Evolutionary conservation across 2,329 filamentous ascomycete species (phyloP).

Genomic region (Colletotrichum camelliae): DNA sequence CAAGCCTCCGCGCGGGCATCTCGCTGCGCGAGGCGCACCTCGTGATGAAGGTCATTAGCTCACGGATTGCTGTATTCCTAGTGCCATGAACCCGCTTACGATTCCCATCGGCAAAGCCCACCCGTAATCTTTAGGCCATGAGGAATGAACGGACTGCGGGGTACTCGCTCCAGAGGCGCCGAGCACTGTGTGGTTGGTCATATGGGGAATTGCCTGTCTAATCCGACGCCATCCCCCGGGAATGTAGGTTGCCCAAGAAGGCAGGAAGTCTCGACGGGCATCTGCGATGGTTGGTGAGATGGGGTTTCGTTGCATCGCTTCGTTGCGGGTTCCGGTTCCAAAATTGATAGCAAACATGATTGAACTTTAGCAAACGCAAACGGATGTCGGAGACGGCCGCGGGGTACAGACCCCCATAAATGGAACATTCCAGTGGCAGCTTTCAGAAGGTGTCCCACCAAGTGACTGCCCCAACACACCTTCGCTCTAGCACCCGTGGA

Average conservation of each 20-base stretch:
- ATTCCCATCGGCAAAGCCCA: slow-evolving; percentile 36
- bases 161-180: not conserved
- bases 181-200: not conserved
- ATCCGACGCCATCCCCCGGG: not conserved
- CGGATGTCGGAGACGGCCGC: slow-evolving; percentile 19
- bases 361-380: slow-evolving; percentile 6
- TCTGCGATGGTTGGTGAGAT: not conserved
- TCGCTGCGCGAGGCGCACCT: not conserved
- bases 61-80: slow-evolving; percentile 18
- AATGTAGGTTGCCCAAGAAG: not conserved
- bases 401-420: slow-evolving; percentile 8
- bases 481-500: not conserved
- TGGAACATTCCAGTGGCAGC: not conserved
- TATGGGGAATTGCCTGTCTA: not conserved
- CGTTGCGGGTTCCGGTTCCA: not conserved
- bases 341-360: slow-evolving; percentile 5
- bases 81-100: slow-evolving; percentile 46
- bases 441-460: not conserved
- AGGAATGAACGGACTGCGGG: slow-evolving; percentile 3
- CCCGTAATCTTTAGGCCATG: not conserved
- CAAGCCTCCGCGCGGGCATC: not conserved
- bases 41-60: slow-evolving; percentile 9
- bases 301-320: not conserved
- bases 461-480: not conserved
- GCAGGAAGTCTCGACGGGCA: not conserved